Evolutionary conservation across 2,329 filamentous ascomycete genomes (phyloP), one percentile per base, ranked within the genome.

Genomic region (Paecilomyces sp.): DNA sequence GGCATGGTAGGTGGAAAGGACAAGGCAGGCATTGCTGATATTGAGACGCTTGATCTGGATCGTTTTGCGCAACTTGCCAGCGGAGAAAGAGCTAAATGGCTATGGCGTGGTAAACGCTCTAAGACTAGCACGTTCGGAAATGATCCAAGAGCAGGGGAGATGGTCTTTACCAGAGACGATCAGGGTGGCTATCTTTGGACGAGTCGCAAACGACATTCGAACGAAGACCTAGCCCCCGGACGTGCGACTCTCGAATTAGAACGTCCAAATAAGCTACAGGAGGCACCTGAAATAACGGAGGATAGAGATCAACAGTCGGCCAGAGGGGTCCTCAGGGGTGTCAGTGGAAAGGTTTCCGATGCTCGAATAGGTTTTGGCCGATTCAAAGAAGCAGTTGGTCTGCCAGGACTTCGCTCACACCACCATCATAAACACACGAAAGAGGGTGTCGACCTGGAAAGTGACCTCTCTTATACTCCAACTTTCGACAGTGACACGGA

Each of bases 31-130:
- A 92, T 97, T 64, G 89, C 90, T 3, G 93, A 97, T 67, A 88
- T 97, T 36, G 94, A 99, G 76, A 97, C 92, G 0, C 81, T 91
- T 9, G 92, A 97, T 68, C 86, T 97, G 58, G 92, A 96, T 66
- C 86, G 82, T 54, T 96, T 97, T 65, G 83, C 91, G 55, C 86
- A 86, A 61, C 80, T 96, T 28, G 85, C 89, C 0, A 88, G 87
- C 62, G 93, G 94, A 34, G 90, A 94, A 71, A 85, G 90, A 59
- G 83, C 90, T 15, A 96, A 96, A 73, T 97, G 92, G 91, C 81
- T 99, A 1, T 99, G 94, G 94, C 83, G 90, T 62, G 94, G 93
- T 15, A 97, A 96, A 72, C 84, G 90, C 41, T 86, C 88, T 62
- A 91, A 93, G 69, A 83, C 69, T 57, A 69, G 66, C 61, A 65